Percentiles rank a stretch among this genome's conserved stretches.
phyloP scores from a whole-genome alignment of 2,329 filamentous ascomycete species.

The Ceratocystis albifundus region DNA sequence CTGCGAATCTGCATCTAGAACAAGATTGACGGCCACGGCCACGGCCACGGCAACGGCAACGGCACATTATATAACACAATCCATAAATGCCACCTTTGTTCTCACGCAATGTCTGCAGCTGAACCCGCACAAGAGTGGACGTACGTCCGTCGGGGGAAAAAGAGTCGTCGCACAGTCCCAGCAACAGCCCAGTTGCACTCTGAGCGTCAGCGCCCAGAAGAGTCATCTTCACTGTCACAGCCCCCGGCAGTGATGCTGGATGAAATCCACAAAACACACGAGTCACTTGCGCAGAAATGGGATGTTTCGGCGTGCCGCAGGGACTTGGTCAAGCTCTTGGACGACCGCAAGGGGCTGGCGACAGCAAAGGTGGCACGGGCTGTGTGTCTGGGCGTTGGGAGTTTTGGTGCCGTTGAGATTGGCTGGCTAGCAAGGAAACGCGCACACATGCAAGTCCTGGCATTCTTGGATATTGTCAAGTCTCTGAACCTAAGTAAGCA shows the following conservation, averaged over 20 bases:
- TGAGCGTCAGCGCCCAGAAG: not conserved
- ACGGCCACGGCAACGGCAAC: not conserved
- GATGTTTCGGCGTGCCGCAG: not conserved
- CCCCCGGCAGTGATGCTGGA: not conserved
- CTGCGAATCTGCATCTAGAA: not conserved
- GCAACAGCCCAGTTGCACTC: not conserved
- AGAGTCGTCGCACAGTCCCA: not conserved
- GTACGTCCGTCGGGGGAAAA: conserved; percentile 8
- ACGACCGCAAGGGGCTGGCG: not conserved
- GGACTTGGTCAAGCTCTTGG: not conserved
- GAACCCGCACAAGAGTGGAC: conserved; percentile 16
- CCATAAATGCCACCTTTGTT: not conserved
- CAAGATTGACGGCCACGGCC: not conserved
- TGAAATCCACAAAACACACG: conserved; percentile 14
- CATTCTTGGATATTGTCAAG: conserved; percentile 40
- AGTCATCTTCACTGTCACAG: not conserved
- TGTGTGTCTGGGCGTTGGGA: conserved; percentile 45
- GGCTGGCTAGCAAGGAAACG: conserved; percentile 37
- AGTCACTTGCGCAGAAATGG: not conserved
- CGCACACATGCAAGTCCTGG: conserved; percentile 43
- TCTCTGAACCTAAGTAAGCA: conserved; percentile 21
- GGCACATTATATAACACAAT: not conserved
- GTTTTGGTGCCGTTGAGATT: conserved; percentile 40
- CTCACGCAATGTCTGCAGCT: not conserved
- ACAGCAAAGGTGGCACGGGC: conserved; percentile 28